These are phyloP conservation scores for Lycium barbarum DNA, from an alignment of 257 asterid genomes.

Conservation along the genomic window DNA sequence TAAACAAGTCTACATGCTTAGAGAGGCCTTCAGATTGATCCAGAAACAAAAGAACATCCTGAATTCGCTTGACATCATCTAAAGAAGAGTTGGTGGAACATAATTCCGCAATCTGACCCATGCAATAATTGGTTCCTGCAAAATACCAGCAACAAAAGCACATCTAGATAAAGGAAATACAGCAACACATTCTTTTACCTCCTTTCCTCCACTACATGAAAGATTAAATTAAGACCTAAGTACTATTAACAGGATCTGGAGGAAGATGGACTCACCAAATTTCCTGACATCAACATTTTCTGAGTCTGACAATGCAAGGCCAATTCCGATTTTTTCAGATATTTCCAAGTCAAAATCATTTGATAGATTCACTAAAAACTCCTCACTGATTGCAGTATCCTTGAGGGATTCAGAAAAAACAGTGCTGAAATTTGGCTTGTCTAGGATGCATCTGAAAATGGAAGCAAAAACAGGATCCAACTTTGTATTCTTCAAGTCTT, in stretches of 20 bases:
- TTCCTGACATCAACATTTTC: slow-evolving; percentile 68
- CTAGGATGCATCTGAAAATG: slow-evolving; percentile 70
- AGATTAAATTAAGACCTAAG: slow-evolving; percentile 4
- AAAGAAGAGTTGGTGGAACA: slow-evolving; percentile 57
- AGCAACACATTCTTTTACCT: background rate
- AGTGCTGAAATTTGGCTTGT: slow-evolving; percentile 80
- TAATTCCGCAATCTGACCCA: slow-evolving; percentile 77
- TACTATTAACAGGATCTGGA: background rate
- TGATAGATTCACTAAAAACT: slow-evolving; percentile 70
- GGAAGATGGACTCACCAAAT: slow-evolving; percentile 69
- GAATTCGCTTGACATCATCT: slow-evolving; percentile 72
- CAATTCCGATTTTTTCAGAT: slow-evolving; percentile 79
- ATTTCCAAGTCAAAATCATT: slow-evolving; percentile 60
- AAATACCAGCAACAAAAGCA: slow-evolving; percentile 24
- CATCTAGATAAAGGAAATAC: background rate
- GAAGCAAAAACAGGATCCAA: slow-evolving; percentile 71
- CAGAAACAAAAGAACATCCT: slow-evolving; percentile 73
- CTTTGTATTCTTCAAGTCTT: slow-evolving; percentile 65
- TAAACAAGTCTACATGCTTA: slow-evolving; percentile 80
- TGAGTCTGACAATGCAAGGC: slow-evolving; percentile 87
- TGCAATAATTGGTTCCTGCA: slow-evolving; percentile 90
- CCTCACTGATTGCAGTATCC: slow-evolving; percentile 62
- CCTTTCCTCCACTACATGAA: background rate
- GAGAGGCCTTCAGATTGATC: slow-evolving; percentile 86
- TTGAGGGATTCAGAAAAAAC: slow-evolving; percentile 71